Evolutionary conservation across 2,329 filamentous ascomycete species (phyloP), one percentile per base, ranked within the genome.

Genomic region (Venturia carpophila): DNA sequence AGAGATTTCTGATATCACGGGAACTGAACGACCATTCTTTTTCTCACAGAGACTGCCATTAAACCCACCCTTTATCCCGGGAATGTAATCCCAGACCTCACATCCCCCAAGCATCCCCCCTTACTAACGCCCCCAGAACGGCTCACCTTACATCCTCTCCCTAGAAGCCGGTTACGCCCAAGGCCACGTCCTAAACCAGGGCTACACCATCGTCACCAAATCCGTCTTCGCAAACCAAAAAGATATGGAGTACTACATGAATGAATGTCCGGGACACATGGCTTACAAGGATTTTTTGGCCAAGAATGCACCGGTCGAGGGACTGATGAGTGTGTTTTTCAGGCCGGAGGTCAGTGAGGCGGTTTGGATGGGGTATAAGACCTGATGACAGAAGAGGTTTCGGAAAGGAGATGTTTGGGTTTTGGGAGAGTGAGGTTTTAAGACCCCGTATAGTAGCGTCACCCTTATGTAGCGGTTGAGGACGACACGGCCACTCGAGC

Each of bases 221-320:
- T 85, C 83, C 47, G 82, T 84, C 61, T 91, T 91, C 71, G 80
- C 82, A 56, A 85, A 76, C 66, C 70, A 84, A 64, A 86, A 86
- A 17, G 88, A 90, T 73, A 85, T 90, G 83, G 79, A 83, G 69
- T 90, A 83, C 76, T 90, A 89, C 73, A 87, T 90, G 72, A 77
- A 79, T 11, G 78, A 81, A 62, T 85, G 83, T 68, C 78, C 78
- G 69, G 83, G 83, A 39, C 84, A 87, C 69, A 75, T 75, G 65
- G 77, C 75, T 34, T 73, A 86, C 67, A 82, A 81, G 71, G 71
- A 68, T 1, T 67, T 70, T 62, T 74, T 74, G 43, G 37, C 34
- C 24, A 15, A 63, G 24, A 63, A 63, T 39, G 30, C 43, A 19
- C 30, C 43, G n/a, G 61, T 39, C 21, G n/a, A 39, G n/a, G 43